Base-by-base conservation (phyloP, 2,329 filamentous ascomycete species). In the Davidsoniella eucalypti region DNA sequence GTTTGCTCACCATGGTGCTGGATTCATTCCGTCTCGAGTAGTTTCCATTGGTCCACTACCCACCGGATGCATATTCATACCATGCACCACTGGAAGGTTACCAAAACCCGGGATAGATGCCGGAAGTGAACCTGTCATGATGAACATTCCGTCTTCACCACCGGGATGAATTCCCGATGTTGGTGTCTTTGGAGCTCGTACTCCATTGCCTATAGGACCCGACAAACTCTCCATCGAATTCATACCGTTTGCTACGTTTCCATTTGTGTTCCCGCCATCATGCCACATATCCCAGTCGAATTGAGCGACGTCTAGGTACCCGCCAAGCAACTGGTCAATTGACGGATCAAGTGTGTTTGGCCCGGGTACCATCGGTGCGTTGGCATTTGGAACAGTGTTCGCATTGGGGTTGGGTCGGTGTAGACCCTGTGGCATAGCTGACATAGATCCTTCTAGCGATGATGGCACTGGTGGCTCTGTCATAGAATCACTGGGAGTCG, bases 241-340 rank as follows among this genome's bases (percentile, higher is more conserved):
- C 29, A 33, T 33, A 9, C 29, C 29, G 29, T 33, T 33, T 10
- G 43, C 18, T 7, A 47, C n/a, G 16, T 50, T 50, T 6, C 45
- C 43, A n/a, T 41, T 42, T 12, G 21, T 16, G 5, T 10, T 33
- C 16, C 39, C 44, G n/a, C 37, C 42, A 14, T 51, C 53, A 4
- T 59, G 59, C 61, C 67, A 69, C 58, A 72, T 63, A 49, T 72
- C 69, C 65, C 69, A 70, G 45, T 70, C 69, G 14, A 72, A 56
- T 3, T 61, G 56, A 8, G 64, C 62, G 5, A 66, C 60, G 54
- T 73, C 69, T 16, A 72, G 55, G 49, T 68, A 69, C 0, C 64
- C 64, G 14, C 64, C 63, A 39, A 73, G 54, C 33, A 71, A 65
- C 12, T 68, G 64, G 43, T 72, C 69, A n/a, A 71, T 55, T 38